These are phyloP conservation scores for Lanmaoa rubissima DNA, from an alignment of 768 basidiomycete species.

Conservation along the genomic window DNA sequence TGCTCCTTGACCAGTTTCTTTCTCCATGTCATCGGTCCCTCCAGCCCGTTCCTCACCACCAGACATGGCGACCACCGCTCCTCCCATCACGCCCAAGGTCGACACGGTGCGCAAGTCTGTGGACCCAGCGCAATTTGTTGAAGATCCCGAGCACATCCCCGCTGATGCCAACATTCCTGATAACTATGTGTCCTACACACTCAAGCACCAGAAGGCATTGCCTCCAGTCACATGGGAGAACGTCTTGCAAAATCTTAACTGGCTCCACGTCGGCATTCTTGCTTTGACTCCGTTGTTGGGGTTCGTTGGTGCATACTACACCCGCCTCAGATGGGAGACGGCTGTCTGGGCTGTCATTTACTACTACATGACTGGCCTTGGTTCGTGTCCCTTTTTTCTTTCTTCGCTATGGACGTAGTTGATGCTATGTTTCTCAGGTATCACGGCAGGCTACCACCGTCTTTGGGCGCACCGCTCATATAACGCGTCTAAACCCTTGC, in stretches of 20 bases:
- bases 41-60: conserved; percentile 17
- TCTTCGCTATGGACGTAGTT: conserved; percentile 24
- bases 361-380: conserved; percentile 81
- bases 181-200: conserved; percentile 78
- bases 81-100: conserved; percentile 8
- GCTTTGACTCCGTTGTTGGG: conserved; percentile 72
- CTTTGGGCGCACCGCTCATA: conserved; percentile 97
- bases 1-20: conserved; percentile 24
- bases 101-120: neutral
- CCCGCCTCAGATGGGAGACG: conserved; percentile 71
- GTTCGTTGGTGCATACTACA: conserved; percentile 66
- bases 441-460: conserved; percentile 94
- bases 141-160: conserved; percentile 34
- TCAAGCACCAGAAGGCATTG: conserved; percentile 63
- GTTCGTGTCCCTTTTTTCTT: conserved; percentile 48
- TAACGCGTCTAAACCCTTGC: conserved; percentile 83
- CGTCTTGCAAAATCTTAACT: conserved; percentile 63
- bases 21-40: conserved; percentile 27
- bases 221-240: conserved; percentile 68
- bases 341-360: conserved; percentile 62
- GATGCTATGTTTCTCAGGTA: conserved; percentile 47
- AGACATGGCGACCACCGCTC: conserved; percentile 13
- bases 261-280: conserved; percentile 72
- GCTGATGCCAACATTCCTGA: conserved; percentile 67
- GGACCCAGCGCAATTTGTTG: conserved; percentile 14